These are phyloP conservation scores for Leccinum pellstonianum DNA, from an alignment of 768 basidiomycete genomes.

Conservation along the genomic window DNA sequence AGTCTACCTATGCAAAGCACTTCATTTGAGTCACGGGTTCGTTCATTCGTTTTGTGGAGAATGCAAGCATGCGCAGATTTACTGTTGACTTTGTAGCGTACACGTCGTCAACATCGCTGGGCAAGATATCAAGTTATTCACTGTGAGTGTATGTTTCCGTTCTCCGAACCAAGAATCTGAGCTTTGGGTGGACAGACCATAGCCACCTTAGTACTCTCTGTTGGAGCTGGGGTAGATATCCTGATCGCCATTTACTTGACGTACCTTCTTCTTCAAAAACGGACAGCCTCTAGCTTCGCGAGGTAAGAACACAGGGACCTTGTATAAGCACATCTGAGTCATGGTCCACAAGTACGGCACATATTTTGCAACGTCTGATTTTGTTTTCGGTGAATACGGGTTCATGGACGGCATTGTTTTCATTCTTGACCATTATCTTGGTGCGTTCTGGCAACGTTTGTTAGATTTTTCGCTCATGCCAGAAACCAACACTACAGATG, in stretches of 20 bases:
- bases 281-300: neutral
- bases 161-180: neutral
- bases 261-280: conserved; percentile 5
- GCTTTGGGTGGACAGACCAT: neutral
- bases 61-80: neutral
- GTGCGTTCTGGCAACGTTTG: conserved; percentile 1
- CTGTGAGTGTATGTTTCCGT: neutral
- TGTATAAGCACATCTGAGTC: neutral
- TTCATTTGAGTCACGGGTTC: conserved; percentile 5
- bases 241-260: conserved; percentile 5
- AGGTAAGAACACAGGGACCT: neutral
- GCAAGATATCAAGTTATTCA: neutral
- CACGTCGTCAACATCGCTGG: neutral
- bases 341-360: conserved; percentile 2
- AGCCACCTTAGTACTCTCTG: neutral
- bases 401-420: conserved; percentile 48
- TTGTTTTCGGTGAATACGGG: conserved; percentile 26
- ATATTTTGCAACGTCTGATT: conserved; percentile 9
- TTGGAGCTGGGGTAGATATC: conserved; percentile 9
- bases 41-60: neutral
- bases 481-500: neutral
- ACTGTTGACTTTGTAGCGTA: conserved; percentile 2
- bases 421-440: conserved; percentile 37
- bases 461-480: neutral
- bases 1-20: conserved; percentile 5